Conservation (phyloP, 306 rosid species). For the Rosa lucieae region DNA sequence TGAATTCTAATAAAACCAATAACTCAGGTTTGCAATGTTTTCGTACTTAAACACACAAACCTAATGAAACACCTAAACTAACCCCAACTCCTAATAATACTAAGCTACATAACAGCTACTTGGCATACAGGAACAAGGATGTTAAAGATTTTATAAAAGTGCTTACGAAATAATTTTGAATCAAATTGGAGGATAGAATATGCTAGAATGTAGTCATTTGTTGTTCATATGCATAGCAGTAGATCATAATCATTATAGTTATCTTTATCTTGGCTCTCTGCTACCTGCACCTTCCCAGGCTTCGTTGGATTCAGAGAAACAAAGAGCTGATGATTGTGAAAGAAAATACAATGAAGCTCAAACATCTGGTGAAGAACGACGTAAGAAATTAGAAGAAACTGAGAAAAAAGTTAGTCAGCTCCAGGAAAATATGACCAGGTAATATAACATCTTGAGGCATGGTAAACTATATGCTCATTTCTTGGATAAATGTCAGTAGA, state of each 20-base stretch:
- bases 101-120: neutral
- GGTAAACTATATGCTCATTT: neutral
- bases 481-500: neutral
- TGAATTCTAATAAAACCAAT: neutral
- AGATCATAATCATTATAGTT: conserved; percentile 18
- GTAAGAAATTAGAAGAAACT: conserved; percentile 60
- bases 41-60: neutral
- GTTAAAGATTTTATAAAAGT: neutral
- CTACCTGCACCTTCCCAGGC: conserved; percentile 30
- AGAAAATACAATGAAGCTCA: conserved; percentile 63
- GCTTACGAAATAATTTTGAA: neutral
- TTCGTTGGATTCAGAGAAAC: conserved; percentile 54
- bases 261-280: conserved; percentile 25
- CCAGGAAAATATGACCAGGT: conserved; percentile 80
- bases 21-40: neutral
- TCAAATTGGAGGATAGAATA: neutral
- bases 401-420: conserved; percentile 71
- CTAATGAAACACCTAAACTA: neutral
- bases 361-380: conserved; percentile 41
- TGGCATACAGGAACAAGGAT: neutral
- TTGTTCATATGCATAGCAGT: conserved; percentile 12
- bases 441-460: conserved; percentile 33
- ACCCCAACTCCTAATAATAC: neutral
- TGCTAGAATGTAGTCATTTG: neutral
- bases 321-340: conserved; percentile 56